Percentiles rank a stretch among this genome's conserved stretches.
phyloP scores from a whole-genome alignment of 208 protist species.

The Naegleria fowleri region DNA sequence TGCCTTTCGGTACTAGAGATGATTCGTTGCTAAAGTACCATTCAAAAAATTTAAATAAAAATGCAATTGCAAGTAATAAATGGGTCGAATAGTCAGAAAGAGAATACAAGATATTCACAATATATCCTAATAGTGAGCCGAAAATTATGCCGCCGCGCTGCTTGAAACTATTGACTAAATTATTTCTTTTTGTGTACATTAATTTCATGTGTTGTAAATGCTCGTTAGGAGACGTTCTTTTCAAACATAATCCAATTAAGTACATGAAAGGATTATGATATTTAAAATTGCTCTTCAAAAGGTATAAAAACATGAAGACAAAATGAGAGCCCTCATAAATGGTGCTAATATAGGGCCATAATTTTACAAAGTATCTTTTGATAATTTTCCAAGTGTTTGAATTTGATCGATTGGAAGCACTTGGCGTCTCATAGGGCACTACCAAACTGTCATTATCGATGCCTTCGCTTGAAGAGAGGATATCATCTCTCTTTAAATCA shows the following conservation, averaged over 20 bases:
- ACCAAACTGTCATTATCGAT: neutral
- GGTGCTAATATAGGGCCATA: constrained; percentile 7
- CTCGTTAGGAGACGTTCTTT: neutral
- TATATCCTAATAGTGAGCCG: neutral
- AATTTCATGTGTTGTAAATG: neutral
- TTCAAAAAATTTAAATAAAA: constrained; percentile 21
- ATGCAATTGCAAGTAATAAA: neutral
- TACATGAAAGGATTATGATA: constrained; percentile 7
- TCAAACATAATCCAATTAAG: neutral
- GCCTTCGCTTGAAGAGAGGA: neutral
- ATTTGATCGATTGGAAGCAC: neutral
- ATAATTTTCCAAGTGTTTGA: neutral
- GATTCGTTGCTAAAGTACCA: neutral
- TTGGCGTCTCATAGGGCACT: neutral
- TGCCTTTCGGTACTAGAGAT: neutral
- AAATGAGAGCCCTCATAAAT: constrained; percentile 9
- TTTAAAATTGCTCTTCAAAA: neutral
- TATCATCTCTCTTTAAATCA: neutral
- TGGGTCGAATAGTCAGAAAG: constrained; percentile 22
- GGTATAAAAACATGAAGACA: neutral
- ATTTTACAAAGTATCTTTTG: neutral
- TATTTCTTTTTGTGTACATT: neutral
- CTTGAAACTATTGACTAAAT: neutral
- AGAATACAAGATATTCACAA: neutral
- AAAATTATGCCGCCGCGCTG: neutral